Evolutionary conservation across 1,284 basidiomycete genomes (phyloP).

Genomic region (Malassezia vespertilionis): DNA sequence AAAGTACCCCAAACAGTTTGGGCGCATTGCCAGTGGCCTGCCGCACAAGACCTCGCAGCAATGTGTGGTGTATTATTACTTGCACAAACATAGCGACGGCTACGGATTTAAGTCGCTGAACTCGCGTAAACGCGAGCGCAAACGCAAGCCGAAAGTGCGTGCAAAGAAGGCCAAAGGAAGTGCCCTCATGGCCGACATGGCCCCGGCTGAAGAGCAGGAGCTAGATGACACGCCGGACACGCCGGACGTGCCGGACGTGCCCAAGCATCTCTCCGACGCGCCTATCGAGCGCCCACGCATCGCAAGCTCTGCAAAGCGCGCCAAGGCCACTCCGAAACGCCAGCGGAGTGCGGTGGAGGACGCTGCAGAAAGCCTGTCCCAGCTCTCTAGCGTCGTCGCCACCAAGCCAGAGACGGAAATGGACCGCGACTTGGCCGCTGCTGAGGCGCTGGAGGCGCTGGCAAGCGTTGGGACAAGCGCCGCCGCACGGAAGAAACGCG

Average conservation of each 20-base stretch:
- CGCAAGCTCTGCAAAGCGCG: not conserved
- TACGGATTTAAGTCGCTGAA: constrained; percentile 42
- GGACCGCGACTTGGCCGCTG: constrained; percentile 48
- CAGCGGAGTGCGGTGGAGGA: not conserved
- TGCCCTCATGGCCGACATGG: constrained; percentile 44
- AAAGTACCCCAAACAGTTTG: constrained; percentile 83
- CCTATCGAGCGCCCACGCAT: not conserved
- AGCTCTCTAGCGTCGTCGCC: not conserved
- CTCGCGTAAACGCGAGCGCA: constrained; percentile 40
- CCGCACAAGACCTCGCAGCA: constrained; percentile 76
- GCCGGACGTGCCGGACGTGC: not conserved
- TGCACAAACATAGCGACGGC: constrained; percentile 66
- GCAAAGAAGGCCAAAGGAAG: constrained; percentile 47
- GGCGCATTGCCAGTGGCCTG: constrained; percentile 65
- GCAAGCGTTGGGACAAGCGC: constrained; percentile 20
- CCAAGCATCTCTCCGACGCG: not conserved
- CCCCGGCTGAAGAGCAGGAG: constrained; percentile 44
- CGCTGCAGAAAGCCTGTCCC: not conserved
- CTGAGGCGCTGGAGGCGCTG: constrained; percentile 48
- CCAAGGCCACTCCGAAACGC: constrained; percentile 3
- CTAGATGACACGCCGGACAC: constrained; percentile 23
- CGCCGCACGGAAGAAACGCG: constrained; percentile 5
- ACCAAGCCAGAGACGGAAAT: constrained; percentile 15
- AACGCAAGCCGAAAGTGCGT: constrained; percentile 36
- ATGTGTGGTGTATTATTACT: constrained; percentile 87